phyloP scores from a whole-genome alignment of 257 asterid species.

The Nicotiana tomentosiformis region DNA sequence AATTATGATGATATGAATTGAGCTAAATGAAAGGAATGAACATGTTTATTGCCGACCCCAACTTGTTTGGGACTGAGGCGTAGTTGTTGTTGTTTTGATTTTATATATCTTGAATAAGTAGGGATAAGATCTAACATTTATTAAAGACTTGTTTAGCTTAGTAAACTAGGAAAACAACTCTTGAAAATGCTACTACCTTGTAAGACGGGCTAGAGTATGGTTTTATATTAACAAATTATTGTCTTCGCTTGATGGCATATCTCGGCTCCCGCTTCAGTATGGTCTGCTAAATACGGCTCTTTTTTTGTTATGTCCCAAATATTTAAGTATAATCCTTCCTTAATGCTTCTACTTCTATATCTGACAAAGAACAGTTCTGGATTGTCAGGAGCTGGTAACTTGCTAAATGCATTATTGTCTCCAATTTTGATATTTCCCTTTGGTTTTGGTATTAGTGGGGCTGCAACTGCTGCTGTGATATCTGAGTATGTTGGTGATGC shows the following conservation, averaged over 20 bases:
- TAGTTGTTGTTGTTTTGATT: neutral
- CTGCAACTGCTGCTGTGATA: conserved; percentile 87
- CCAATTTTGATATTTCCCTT: conserved; percentile 60
- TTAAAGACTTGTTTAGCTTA: neutral
- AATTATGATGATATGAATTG: too few relatives aligned
- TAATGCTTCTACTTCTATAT: neutral
- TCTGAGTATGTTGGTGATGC: conserved; percentile 93
- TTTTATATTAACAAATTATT: neutral
- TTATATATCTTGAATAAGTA: neutral
- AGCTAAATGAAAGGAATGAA: too few relatives aligned
- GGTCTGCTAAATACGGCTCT: neutral
- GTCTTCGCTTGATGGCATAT: neutral
- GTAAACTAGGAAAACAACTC: neutral
- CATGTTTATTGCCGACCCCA: too few relatives aligned
- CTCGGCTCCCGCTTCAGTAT: neutral
- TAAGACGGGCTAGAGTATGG: neutral
- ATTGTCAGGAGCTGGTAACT: conserved; percentile 75
- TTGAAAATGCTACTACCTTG: neutral
- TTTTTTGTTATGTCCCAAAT: neutral
- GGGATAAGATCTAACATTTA: neutral
- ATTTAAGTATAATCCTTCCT: neutral
- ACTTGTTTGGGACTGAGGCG: too few relatives aligned
- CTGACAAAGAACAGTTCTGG: conserved; percentile 6
- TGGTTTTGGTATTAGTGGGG: conserved; percentile 80
- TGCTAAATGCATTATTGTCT: conserved; percentile 67